phyloP scores from a whole-genome alignment of 139 green algal species.

The Zygnema circumcarinatum region DNA sequence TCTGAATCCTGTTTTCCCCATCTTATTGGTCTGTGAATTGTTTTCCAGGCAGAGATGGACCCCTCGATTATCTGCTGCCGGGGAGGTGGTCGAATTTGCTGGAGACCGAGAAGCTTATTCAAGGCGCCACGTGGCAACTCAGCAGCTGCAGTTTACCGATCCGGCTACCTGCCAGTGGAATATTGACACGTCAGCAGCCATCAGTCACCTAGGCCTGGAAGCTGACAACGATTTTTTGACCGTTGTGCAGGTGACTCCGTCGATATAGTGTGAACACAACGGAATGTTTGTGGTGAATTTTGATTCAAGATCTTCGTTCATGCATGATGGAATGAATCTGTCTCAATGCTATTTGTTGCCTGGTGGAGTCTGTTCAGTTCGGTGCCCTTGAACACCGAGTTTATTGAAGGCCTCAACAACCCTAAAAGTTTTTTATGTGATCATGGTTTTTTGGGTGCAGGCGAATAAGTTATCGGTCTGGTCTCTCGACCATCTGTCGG shows the following conservation, averaged over 20 bases:
- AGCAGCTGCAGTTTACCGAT: slow-evolving; percentile 8
- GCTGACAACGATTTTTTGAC: not conserved
- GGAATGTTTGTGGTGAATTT: not conserved
- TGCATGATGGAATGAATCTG: too few species aligned
- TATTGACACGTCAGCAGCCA: not conserved
- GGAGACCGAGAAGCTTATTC: not conserved
- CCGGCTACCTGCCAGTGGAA: not conserved
- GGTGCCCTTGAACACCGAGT: too few species aligned
- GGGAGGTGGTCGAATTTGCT: not conserved
- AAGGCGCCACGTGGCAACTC: not conserved
- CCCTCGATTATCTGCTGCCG: slow-evolving; percentile 2
- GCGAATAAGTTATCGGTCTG: too few species aligned
- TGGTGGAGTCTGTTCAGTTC: too few species aligned
- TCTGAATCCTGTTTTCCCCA: too few species aligned
- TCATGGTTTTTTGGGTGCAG: too few species aligned
- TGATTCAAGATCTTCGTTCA: not conserved
- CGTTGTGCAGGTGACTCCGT: not conserved
- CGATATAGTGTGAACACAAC: not conserved
- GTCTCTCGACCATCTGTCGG: too few species aligned
- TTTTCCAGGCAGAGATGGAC: too few species aligned
- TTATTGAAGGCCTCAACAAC: too few species aligned
- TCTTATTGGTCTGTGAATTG: too few species aligned
- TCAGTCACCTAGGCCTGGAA: not conserved
- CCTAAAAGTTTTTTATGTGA: too few species aligned
- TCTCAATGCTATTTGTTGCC: too few species aligned